Base-by-base conservation (phyloP, 2,329 filamentous ascomycete genomes). In the Aspergillus sp. region DNA sequence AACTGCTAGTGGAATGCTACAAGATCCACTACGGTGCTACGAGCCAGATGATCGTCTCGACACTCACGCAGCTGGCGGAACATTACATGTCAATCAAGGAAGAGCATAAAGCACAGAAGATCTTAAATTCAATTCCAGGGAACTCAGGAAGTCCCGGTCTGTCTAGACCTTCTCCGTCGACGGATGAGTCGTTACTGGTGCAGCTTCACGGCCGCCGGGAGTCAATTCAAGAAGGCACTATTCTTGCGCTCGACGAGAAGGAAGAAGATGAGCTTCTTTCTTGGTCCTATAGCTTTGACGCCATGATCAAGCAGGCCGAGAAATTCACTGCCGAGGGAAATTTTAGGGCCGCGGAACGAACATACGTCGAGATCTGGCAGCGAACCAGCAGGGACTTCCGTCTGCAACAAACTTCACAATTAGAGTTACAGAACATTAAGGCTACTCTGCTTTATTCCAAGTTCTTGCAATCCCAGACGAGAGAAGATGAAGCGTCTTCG, bases 291-390 rank as follows among this genome's bases (percentile, higher is more conserved):
- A 59, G 64, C 17, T 62, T 70, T 22, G 59, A 66, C n/a, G 54
- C 60, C 2, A 60, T 69, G 7, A 56, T 74, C 25, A 60, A 58
- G 17, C 60, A 62, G 27, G 74, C 72, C 1, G 63, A 73, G 45
- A 61, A 60, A 5, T 67, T 71, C 48, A 49, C 61, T 12, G 58
- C 66, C 0, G 58, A 63, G 32, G 60, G 65, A 20, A 53, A 60
- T 48, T 51, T 57, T 50, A 63, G 57, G 49, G 66, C 54, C n/a
- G 74, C 74, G 0, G 75, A 78, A 54, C 64, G 67, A 35, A 64
- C 65, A 2, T 79, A 76, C 43, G 67, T 78, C 13, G 71, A 77
- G 49, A 66, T 76, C 4, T 79, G 76, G 76, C 71, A 74, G 57
- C 71, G 70, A n/a, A 63, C 73, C 2, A 76, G 71, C n/a, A 66